Evolutionary conservation across 176 grass and related monocot genomes (phyloP).

Genomic region (Bromus sterilis): DNA sequence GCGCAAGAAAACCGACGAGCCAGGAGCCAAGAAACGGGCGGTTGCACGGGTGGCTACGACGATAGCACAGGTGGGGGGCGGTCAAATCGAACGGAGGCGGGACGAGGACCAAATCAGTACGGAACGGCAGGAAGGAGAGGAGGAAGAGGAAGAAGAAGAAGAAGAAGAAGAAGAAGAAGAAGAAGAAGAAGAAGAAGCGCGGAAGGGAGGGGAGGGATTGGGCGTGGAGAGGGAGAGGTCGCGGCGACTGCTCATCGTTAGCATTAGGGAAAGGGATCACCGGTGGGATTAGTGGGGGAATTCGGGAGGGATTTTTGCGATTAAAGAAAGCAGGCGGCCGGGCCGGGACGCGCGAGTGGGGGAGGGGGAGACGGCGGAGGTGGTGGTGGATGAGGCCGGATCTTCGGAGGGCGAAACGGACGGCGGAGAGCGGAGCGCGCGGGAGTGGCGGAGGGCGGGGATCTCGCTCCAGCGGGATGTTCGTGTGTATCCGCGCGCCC

Average conservation of each 20-base stretch:
- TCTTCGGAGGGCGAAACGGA: slow-evolving; percentile 18
- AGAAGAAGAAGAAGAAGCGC: not conserved
- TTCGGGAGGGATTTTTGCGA: not conserved
- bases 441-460: slow-evolving; percentile 20
- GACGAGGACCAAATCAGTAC: not conserved
- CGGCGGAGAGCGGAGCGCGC: slow-evolving; percentile 26
- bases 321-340: slow-evolving; percentile 36
- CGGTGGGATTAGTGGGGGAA: slow-evolving; percentile 23
- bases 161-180: not conserved
- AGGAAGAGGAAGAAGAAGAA: not conserved
- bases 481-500: not conserved
- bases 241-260: slow-evolving; percentile 23
- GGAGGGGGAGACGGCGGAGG: not conserved
- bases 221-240: not conserved
- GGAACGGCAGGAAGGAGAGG: not conserved
- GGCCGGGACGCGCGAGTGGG: slow-evolving; percentile 18
- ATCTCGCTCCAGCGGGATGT: slow-evolving; percentile 1
- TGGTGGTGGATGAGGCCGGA: slow-evolving; percentile 25
- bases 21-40: not conserved
- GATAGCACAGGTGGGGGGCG: not conserved
- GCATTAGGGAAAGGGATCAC: not conserved
- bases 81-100: slow-evolving; percentile 14
- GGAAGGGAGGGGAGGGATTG: not conserved
- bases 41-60: not conserved
- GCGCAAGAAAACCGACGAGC: slow-evolving; percentile 7